Base-by-base conservation (phyloP, 1,284 basidiomycete species). In the Tilletia caries region DNA sequence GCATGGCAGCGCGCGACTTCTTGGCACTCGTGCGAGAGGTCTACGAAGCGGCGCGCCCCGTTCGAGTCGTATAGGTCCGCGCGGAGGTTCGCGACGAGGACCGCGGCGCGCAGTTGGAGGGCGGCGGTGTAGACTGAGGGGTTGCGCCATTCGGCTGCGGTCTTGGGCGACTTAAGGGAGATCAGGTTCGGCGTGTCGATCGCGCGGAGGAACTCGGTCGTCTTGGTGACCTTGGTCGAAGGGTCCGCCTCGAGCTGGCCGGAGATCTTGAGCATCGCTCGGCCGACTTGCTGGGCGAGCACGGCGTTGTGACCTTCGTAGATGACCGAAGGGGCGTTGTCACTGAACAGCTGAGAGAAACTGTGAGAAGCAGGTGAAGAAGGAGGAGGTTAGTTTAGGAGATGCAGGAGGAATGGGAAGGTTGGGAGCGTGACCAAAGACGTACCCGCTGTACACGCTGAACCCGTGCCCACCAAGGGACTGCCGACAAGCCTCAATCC, bases 391-490 rank as follows among this genome's bases (percentile, higher is more conserved):
- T 4, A 41, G 37, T 41, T 6, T 6, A 2, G 15, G 37, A 41
- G 15, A 41, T 41, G 37, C 41, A 60, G 8, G 10, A 8, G 10
- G 41, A 18, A 44, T 10, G 41, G 41, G 41, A 44, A 44, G 8
- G 41, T 44, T 44, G 10, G 18, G 41, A 44, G n/a, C n/a, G n/a
- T n/a, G 23, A 23, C 6, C 6, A 10, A 52, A 52, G 5, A 58
- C 52, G 32, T 29, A 83, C 3, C 90, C 91, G 1, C 89, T 85
- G 73, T 89, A 91, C 0, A 86, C 87, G 73, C 89, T 89, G 82
- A 88, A 92, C 0, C 91, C 91, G 81, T 92, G 91, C 2, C 91
- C 91, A 66, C 91, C 91, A 86, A 91, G 88, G 0, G 89, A 87
- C 12, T 90, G 86, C 13, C 91, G 87, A 6, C 89, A 88, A 4